Conservation (phyloP, 352 stramenopile species). For the Pythium phragmitis region DNA sequence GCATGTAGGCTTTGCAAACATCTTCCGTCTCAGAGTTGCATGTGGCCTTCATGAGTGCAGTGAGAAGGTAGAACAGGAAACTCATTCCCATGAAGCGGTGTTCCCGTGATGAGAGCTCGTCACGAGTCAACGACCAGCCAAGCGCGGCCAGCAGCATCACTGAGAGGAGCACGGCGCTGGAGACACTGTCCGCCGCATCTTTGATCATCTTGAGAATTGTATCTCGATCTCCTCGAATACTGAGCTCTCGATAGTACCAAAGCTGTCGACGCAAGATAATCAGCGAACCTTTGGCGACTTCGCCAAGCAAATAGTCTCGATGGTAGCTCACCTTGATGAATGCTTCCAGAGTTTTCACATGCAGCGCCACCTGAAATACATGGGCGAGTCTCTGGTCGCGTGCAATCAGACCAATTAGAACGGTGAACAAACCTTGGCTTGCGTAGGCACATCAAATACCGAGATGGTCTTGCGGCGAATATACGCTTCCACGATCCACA, state of each 20-base stretch:
- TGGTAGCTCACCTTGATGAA: conserved; percentile 34
- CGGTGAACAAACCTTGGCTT: background rate
- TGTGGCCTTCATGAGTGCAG: conserved; percentile 44
- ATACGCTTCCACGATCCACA: conserved; percentile 56
- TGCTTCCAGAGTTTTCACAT: conserved; percentile 51
- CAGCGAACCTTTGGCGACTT: too few species aligned
- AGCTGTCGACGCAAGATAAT: conserved; percentile 23
- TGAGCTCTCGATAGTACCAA: conserved; percentile 51
- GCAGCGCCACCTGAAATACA: conserved; percentile 47
- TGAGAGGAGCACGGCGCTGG: conserved; percentile 38
- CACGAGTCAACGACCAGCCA: conserved; percentile 61
- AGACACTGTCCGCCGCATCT: conserved; percentile 39
- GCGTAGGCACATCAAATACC: conserved; percentile 23
- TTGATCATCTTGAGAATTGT: conserved; percentile 33
- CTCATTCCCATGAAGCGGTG: conserved; percentile 34
- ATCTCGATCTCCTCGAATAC: conserved; percentile 31
- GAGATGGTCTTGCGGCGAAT: conserved; percentile 37
- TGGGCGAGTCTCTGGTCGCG: conserved; percentile 46
- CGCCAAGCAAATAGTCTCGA: too few species aligned
- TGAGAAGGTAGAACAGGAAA: conserved; percentile 39
- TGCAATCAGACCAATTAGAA: background rate
- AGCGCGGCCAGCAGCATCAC: conserved; percentile 55
- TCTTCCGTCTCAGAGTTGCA: conserved; percentile 41
- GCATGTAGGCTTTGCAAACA: conserved; percentile 57
- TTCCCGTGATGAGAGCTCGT: conserved; percentile 43